Base-by-base conservation (phyloP, 495 filamentous ascomycete genomes). In the Lasiosphaeris hirsuta region DNA sequence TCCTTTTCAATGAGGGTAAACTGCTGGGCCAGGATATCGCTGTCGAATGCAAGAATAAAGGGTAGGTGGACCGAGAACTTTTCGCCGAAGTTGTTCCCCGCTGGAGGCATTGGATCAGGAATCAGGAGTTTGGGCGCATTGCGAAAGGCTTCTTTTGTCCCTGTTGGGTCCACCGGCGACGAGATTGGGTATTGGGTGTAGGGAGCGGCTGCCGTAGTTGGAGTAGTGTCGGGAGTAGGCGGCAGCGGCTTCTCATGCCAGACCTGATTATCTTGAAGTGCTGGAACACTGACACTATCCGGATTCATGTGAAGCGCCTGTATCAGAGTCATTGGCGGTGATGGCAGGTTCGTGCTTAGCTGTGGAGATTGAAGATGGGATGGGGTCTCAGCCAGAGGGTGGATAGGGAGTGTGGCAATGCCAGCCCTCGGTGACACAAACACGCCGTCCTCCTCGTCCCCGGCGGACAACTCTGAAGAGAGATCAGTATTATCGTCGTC, bases 1-100 rank as follows among this genome's bases (percentile, higher is more conserved):
- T 96, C 92, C 75, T 95, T 95, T 70, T 99, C 95, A 52, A 99
- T 89, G 41, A 99, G 76, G 0, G 92, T 97, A 63, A 97, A 87
- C 69, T 97, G 95, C 70, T 97, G 89, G 7, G 95, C 94, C 39
- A 99, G 79, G 17, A 89, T 75, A 51, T 92, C 88, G 10, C 92
- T 94, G 69, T 95, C 90, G 61, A 94, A 96, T 0, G 92, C 88
- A 14, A 97, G 83, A 42, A 96, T 83, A 67, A 97, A 99, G 1
- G 95, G 93, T 13, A 97, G 72, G 75, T 99, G 95, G 13, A 76
- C 70, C 2, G 74, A 67, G 51, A 66, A 64, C 52, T 72, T 74
- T 51, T 60, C 57, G 23, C 37, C 43, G 1, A 56, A 15, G 7
- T 38, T 18, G 11, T 57, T 48, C 15, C 30, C 43, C 19, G 48